Evolutionary conservation across 139 green algal species (phyloP).

Genomic region (Picochlorum sp.): DNA sequence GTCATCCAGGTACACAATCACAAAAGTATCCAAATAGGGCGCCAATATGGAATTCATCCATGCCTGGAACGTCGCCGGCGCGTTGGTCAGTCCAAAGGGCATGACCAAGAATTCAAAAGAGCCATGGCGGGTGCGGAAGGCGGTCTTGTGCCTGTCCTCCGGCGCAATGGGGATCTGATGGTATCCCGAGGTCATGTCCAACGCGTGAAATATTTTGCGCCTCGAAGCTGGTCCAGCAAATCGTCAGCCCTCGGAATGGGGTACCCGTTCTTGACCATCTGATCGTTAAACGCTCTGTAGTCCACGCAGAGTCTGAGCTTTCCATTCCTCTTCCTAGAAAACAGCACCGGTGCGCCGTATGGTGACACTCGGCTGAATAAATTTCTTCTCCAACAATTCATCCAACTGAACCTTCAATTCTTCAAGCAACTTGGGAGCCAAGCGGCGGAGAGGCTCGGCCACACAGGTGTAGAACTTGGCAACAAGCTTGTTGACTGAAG

Average conservation of each 20-base stretch:
- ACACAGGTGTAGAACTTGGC: too few species aligned
- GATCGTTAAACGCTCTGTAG: constrained; percentile 41
- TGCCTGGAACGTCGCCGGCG: constrained; percentile 44
- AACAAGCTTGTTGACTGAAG: too few species aligned
- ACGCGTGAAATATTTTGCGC: too few species aligned
- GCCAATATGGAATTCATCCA: constrained; percentile 33
- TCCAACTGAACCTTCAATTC: too few species aligned
- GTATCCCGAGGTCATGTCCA: too few species aligned
- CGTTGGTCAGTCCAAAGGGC: constrained; percentile 43
- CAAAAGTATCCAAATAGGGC: constrained; percentile 27
- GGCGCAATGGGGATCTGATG: too few species aligned
- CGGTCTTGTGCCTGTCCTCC: too few species aligned
- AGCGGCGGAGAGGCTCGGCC: too few species aligned
- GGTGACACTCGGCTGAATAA: too few species aligned
- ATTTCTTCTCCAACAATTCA: too few species aligned
- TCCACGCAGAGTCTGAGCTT: constrained; percentile 41
- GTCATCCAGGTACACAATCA: constrained; percentile 57
- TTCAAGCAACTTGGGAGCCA: too few species aligned
- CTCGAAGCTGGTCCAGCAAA: not conserved
- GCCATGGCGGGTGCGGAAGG: constrained; percentile 5
- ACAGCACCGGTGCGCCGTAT: too few species aligned
- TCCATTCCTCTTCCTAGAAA: constrained; percentile 37
- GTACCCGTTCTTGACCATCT: constrained; percentile 36
- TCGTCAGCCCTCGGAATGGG: constrained; percentile 45
- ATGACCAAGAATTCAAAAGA: constrained; percentile 29